Base-by-base conservation (phyloP, 345 rosid species). In the Kernera saxatilis region DNA sequence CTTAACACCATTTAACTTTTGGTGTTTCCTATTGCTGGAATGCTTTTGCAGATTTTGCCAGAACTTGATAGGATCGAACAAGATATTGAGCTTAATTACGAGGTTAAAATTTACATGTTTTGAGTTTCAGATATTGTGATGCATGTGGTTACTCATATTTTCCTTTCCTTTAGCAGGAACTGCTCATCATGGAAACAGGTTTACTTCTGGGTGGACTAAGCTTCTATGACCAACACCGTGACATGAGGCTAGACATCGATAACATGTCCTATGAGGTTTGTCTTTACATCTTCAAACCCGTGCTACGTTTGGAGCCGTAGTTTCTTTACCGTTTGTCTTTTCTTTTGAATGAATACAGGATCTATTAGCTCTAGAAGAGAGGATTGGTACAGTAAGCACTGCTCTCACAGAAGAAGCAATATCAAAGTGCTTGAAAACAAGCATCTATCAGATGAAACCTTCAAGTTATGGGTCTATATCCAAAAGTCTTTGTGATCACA, bases 191-290 rank as follows among this genome's bases (percentile, higher is more conserved):
- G 81, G 99, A 88, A 81, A 85, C 92, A 73, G 83, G 83, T 64
- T 73, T 94, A 69, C 82, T 89, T 63, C 88, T 89, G 13, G 82
- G 81, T 66, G 96, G 90, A 62, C 82, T 85, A 69, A 84, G 79
- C 74, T 80, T 91, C 60, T 74, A 85, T 73, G 99, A 94, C 73
- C 99, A 81, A 76, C 97, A 94, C 71, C 85, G 97, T 71, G 98
- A 87, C 36, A 84, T 94, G 99, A 89, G 99, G 79, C 85, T 91
- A 51, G 97, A 94, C 81, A 91, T 94, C 27, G 99, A 94, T 76
- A 79, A 87, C 79, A 92, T 92, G 99, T 89, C 99, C 29, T 94
- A 94, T 61, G 98, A 95, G 98, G 99, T 92, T 45, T 69, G 86
- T 78, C 54, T 33, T 72, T 14, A 14, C 50, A 39, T 54, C 22